Evolutionary conservation across 2,329 filamentous ascomycete species (phyloP).

Genomic region (Knoxdaviesia capensis): DNA sequence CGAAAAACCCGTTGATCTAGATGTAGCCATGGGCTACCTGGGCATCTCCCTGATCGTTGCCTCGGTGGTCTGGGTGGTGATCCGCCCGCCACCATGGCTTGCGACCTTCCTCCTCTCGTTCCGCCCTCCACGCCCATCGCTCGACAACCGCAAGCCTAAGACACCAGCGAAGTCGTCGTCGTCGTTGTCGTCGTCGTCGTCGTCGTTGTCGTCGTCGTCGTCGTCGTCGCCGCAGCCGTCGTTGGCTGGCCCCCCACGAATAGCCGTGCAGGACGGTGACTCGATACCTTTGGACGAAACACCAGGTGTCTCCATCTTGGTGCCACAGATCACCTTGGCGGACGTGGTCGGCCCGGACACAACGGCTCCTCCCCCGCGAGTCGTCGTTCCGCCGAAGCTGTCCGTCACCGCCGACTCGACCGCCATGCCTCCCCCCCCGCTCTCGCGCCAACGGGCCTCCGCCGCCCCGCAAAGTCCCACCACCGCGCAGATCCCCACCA

Average conservation of each 20-base stretch:
- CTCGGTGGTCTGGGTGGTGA: conserved; percentile 34
- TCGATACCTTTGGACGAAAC: too few species aligned
- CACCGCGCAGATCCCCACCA: conserved; percentile 7
- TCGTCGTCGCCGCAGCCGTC: background rate
- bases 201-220: background rate
- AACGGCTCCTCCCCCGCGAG: too few species aligned
- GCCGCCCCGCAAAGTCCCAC: background rate
- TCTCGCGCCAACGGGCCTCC: background rate
- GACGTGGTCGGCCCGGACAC: too few species aligned
- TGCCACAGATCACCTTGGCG: too few species aligned
- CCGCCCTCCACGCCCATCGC: conserved; percentile 4
- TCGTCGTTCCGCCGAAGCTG: too few species aligned
- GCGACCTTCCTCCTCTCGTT: conserved; percentile 15
- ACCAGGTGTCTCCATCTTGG: too few species aligned
- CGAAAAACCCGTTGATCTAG: too few species aligned
- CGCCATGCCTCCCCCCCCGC: background rate
- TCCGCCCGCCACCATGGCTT: conserved; percentile 31
- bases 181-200: background rate
- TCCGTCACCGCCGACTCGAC: background rate
- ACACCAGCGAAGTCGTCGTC: background rate
- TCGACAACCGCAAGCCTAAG: background rate
- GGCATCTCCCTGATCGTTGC: conserved; percentile 42
- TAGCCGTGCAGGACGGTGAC: too few species aligned
- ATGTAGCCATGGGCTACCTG: conserved; percentile 28
- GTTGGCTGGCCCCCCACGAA: too few species aligned